Conservation (phyloP, 768 basidiomycete species). For the Rhodotorula sphaerocarpa region DNA sequence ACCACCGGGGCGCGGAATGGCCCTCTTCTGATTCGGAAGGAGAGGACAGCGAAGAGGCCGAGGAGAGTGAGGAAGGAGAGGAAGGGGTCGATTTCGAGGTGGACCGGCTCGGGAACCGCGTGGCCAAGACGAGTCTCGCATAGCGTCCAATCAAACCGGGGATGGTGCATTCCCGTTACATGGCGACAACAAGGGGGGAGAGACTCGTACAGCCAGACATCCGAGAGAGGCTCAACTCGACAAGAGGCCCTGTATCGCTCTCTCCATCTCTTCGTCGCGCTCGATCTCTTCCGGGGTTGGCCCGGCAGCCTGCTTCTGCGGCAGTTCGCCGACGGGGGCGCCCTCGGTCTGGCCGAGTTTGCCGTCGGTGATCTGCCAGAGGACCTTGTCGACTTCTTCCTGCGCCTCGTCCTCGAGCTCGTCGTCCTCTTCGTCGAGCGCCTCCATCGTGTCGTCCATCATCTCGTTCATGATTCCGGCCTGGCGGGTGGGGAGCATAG, state of each 20-base stretch:
- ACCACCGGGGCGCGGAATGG: conserved; percentile 32
- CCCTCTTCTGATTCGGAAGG: conserved; percentile 22
- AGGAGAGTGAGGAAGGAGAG: conserved; percentile 15
- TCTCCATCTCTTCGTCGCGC: conserved; percentile 36
- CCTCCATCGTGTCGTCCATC: conserved; percentile 81
- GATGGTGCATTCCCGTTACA: no score
- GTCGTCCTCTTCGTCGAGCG: conserved; percentile 56
- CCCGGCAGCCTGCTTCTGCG: conserved; percentile 14
- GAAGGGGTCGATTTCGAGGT: conserved; percentile 23
- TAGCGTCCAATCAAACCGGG: no score
- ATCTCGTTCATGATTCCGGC: conserved; percentile 97
- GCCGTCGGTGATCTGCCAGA: conserved; percentile 86
- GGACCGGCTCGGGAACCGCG: conserved; percentile 27
- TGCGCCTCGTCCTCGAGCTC: conserved; percentile 95
- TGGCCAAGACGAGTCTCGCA: not conserved
- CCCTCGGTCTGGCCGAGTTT: conserved; percentile 37
- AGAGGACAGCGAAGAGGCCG: conserved; percentile 23
- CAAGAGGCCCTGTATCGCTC: conserved; percentile 30
- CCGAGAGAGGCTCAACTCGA: not conserved
- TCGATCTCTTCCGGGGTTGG: conserved; percentile 31
- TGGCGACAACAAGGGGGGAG: not conserved
- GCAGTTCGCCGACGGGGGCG: conserved; percentile 34
- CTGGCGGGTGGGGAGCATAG: conserved; percentile 53
- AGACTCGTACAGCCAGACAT: not conserved
- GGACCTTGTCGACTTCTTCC: conserved; percentile 89